A percentile compares a stretch with the other conserved stretches of the same genome.
Conservation (phyloP, 1,284 basidiomycete genomes). For the Exsudoporus floridanus region DNA sequence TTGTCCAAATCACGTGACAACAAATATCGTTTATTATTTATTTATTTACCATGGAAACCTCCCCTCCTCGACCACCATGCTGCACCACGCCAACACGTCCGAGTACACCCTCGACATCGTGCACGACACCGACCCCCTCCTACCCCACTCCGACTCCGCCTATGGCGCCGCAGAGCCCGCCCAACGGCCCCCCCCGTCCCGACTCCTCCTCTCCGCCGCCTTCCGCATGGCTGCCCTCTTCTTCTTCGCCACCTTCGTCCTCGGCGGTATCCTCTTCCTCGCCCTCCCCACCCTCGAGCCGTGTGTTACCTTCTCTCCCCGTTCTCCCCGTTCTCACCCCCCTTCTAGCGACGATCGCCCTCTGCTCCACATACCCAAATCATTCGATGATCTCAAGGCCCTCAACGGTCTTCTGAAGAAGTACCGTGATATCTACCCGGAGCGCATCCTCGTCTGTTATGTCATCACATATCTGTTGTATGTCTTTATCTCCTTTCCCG, state of each 20-base stretch:
- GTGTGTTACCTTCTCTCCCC: conserved; percentile 45
- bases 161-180: conserved; percentile 30
- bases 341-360: conserved; percentile 66
- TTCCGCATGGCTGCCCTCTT: conserved; percentile 84
- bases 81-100: conserved; percentile 47
- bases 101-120: conserved; percentile 59
- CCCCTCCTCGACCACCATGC: conserved; percentile 11
- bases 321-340: conserved; percentile 12
- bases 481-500: conserved; percentile 26
- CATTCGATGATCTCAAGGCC: conserved; percentile 78
- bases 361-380: conserved; percentile 76
- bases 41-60: not conserved
- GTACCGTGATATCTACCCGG: conserved; percentile 82
- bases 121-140: conserved; percentile 25
- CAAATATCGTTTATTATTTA: not conserved
- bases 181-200: conserved; percentile 42
- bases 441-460: conserved; percentile 80
- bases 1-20: conserved; percentile 31
- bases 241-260: conserved; percentile 61
- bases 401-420: conserved; percentile 85
- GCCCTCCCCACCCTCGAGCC: conserved; percentile 77
- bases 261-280: conserved; percentile 75
- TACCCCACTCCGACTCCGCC: conserved; percentile 37
- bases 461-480: conserved; percentile 91
- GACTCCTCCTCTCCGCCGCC: conserved; percentile 73